These are phyloP conservation scores for Solanum hybrid DNA, from an alignment of 305 asterid genomes.

Conservation along the genomic window DNA sequence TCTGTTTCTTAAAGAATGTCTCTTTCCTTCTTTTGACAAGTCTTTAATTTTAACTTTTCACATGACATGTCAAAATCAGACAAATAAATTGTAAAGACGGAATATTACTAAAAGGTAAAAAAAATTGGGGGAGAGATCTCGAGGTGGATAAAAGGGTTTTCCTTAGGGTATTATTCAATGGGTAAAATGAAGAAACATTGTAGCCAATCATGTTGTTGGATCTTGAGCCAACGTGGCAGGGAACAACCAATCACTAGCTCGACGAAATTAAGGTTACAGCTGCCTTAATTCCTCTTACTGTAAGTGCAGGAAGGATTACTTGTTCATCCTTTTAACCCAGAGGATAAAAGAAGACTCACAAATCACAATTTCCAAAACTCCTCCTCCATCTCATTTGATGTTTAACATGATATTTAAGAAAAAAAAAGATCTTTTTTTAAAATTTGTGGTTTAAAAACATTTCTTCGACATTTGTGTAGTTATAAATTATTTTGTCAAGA, in stretches of 20 bases:
- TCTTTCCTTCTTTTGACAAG: not conserved
- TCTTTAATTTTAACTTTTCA: not conserved
- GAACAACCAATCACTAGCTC: constrained; percentile 59
- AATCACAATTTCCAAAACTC: not conserved
- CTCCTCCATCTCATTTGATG: not conserved
- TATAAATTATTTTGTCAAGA: not conserved
- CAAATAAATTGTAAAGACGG: not conserved
- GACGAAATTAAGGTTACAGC: constrained; percentile 63
- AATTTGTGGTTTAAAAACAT: not conserved
- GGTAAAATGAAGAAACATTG: not conserved
- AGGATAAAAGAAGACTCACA: not conserved
- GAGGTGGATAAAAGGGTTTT: constrained; percentile 44
- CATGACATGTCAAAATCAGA: not conserved
- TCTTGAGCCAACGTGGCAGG: constrained; percentile 59
- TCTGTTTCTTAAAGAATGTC: not conserved
- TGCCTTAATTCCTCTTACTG: not conserved
- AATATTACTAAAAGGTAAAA: not conserved
- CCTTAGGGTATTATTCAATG: not conserved
- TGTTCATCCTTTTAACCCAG: not conserved
- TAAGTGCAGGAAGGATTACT: not conserved
- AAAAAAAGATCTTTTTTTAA: too few species aligned
- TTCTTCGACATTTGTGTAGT: too few species aligned
- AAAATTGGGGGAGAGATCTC: constrained; percentile 13
- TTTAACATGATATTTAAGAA: not conserved
- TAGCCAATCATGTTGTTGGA: constrained; percentile 73